Conservation (phyloP, 176 grass and related monocot species). For the Bonia amplexicaulis region DNA sequence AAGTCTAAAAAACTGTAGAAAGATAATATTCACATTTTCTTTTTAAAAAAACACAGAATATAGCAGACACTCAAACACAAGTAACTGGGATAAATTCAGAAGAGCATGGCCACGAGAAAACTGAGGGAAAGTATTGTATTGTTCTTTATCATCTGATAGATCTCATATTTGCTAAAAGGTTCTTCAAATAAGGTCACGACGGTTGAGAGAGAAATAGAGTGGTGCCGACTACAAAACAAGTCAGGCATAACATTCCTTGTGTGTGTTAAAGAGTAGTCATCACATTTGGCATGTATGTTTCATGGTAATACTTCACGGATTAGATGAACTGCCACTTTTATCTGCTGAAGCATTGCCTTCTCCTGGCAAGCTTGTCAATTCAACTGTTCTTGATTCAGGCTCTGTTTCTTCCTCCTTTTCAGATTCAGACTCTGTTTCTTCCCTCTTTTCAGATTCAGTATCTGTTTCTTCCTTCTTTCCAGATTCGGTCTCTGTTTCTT, state of each 20-base stretch:
- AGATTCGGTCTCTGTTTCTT: conserved; percentile 6
- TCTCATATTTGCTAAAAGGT: neutral
- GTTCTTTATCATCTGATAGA: neutral
- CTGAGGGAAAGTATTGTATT: neutral
- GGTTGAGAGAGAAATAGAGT: neutral
- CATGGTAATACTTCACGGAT: conserved; percentile 2
- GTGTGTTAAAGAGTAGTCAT: conserved; percentile 2
- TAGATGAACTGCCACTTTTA: neutral
- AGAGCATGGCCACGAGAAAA: neutral
- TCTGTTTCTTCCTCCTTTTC: conserved; percentile 24
- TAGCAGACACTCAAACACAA: neutral
- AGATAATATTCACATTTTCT: neutral
- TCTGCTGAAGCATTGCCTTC: conserved; percentile 10
- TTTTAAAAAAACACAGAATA: neutral
- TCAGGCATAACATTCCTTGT: neutral
- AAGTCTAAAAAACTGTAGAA: neutral
- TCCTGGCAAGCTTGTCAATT: conserved; percentile 3
- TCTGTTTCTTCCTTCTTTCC: neutral
- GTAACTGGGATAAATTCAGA: neutral
- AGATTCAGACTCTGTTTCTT: conserved; percentile 19
- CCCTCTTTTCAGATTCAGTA: conserved; percentile 13
- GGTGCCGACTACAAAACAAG: conserved; percentile 14
- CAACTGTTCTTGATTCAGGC: conserved; percentile 5
- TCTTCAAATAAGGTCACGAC: neutral
- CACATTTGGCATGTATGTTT: conserved; percentile 11